phyloP scores from a whole-genome alignment of 2,329 filamentous ascomycete species.

The Rhinocladiella similis region DNA sequence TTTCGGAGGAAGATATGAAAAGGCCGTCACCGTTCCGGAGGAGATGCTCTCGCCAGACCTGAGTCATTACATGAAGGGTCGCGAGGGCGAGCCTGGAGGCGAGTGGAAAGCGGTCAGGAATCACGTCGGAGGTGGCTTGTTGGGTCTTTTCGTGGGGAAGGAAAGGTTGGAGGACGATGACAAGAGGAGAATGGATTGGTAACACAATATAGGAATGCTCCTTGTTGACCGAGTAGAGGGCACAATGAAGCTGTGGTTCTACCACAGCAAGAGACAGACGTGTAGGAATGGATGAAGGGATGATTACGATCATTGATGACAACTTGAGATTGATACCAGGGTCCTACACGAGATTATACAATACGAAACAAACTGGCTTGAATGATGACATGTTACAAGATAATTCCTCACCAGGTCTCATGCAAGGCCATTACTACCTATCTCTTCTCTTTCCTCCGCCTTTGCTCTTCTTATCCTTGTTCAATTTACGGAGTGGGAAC shows the following conservation, averaged over 20 bases:
- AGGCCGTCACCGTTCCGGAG: constrained; percentile 2
- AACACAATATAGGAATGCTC: no score
- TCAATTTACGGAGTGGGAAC: constrained; percentile 14
- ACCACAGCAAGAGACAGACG: no score
- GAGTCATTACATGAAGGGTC: constrained; percentile 20
- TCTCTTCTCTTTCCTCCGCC: not conserved
- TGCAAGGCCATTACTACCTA: not conserved
- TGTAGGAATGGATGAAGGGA: not conserved
- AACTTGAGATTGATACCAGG: no score
- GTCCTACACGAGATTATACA: no score
- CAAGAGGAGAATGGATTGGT: constrained; percentile 10
- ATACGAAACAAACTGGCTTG: no score
- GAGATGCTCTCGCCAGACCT: constrained; percentile 20
- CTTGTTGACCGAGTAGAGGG: no score
- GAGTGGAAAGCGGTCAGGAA: constrained; percentile 17
- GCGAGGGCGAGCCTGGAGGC: constrained; percentile 4
- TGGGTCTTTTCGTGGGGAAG: constrained; percentile 19
- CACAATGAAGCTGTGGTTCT: no score
- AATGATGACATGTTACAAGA: no score
- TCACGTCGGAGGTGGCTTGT: constrained; percentile 17
- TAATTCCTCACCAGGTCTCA: not conserved
- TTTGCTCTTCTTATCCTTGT: not conserved
- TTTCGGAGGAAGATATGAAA: constrained; percentile 16
- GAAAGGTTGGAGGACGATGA: constrained; percentile 3
- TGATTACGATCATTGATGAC: no score